A percentile compares a stretch with the other conserved stretches of the same genome.
These are phyloP conservation scores for Spinacia oleracea DNA, from an alignment of 179 eudicot species.

Conservation along the genomic window DNA sequence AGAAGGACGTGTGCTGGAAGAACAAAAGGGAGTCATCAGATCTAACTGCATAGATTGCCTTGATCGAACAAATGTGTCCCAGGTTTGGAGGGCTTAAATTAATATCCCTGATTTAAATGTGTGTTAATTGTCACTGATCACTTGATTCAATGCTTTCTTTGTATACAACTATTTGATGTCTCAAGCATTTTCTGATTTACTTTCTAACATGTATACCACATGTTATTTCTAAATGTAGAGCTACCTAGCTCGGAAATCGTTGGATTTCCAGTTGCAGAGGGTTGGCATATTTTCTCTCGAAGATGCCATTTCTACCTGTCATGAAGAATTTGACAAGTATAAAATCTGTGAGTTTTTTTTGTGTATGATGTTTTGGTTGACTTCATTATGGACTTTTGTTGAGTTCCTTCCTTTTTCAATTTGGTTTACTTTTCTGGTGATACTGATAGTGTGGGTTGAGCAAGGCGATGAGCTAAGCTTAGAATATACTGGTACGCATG, in stretches of 20 bases:
- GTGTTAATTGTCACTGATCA: neutral
- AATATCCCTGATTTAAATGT: neutral
- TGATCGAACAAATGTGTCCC: conserved; percentile 96
- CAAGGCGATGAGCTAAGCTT: conserved; percentile 96
- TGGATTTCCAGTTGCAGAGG: conserved; percentile 62
- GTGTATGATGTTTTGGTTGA: conserved; percentile 1
- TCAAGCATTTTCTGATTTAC: neutral
- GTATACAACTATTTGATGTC: neutral
- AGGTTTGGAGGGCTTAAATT: conserved; percentile 52
- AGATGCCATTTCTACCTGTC: conserved; percentile 57
- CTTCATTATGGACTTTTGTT: neutral
- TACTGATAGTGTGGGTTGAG: conserved; percentile 85
- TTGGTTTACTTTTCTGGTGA: conserved; percentile 26
- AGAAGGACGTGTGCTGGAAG: conserved; percentile 52
- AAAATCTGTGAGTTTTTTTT: conserved; percentile 55
- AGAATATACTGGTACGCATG: conserved; percentile 89
- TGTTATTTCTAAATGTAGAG: conserved; percentile 46
- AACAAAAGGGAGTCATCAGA: conserved; percentile 82
- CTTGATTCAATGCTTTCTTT: neutral
- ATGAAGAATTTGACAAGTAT: conserved; percentile 68
- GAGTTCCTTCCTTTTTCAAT: conserved; percentile 12
- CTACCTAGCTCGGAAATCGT: conserved; percentile 68
- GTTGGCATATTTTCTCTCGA: conserved; percentile 59
- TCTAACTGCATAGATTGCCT: conserved; percentile 98
- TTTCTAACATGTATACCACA: neutral